Evolutionary conservation across 176 grass and related monocot genomes (phyloP).

Genomic region (Oryza officinalis): DNA sequence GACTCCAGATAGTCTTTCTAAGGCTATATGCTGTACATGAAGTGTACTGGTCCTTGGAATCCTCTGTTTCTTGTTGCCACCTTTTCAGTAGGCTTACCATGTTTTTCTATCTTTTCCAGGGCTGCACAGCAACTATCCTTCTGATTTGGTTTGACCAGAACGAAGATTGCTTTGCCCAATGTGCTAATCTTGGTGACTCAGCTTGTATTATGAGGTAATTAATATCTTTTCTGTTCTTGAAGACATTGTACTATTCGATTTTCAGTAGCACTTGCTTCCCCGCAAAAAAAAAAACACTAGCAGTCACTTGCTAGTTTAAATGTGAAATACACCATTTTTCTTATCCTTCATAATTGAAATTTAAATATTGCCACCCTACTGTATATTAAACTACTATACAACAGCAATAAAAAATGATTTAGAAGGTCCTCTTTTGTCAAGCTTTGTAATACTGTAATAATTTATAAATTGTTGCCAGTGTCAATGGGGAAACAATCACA

Average conservation of each 20-base stretch:
- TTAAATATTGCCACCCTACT: slow-evolving; percentile 11
- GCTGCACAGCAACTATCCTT: slow-evolving; percentile 73
- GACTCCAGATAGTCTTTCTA: slow-evolving; percentile 14
- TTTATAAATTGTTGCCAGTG: slow-evolving; percentile 46
- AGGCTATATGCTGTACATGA: background rate
- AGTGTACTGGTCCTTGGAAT: background rate
- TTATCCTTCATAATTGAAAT: slow-evolving; percentile 17
- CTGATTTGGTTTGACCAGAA: slow-evolving; percentile 74
- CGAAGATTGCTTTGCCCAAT: slow-evolving; percentile 66
- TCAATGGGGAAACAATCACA: slow-evolving; percentile 46
- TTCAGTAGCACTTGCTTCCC: background rate
- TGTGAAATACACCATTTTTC: background rate
- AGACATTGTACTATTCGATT: background rate
- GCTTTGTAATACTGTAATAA: background rate
- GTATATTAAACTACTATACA: background rate
- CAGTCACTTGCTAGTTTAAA: background rate
- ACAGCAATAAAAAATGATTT: slow-evolving; percentile 10
- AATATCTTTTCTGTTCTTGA: slow-evolving; percentile 16
- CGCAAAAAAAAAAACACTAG: too few species aligned
- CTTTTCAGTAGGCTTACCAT: slow-evolving; percentile 25
- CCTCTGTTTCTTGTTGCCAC: slow-evolving; percentile 5
- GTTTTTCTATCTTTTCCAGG: slow-evolving; percentile 51
- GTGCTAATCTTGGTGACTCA: slow-evolving; percentile 81
- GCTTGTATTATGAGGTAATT: slow-evolving; percentile 68
- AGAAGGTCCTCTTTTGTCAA: background rate